Evolutionary conservation across 768 basidiomycete genomes (phyloP).

Genomic region (Mycena pura): DNA sequence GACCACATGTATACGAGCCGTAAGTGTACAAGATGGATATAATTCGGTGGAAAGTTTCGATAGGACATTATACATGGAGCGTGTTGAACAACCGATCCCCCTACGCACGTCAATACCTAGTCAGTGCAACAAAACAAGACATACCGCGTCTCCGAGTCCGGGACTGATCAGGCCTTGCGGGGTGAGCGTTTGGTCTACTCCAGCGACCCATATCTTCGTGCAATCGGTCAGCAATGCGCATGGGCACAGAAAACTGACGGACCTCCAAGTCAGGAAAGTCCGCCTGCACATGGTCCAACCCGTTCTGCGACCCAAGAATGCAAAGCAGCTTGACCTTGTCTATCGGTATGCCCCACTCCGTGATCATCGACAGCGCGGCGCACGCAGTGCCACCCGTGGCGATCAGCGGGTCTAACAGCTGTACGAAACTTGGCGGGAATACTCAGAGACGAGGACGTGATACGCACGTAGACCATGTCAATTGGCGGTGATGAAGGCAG

Average conservation of each 20-base stretch:
- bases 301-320: slow-evolving; percentile 79
- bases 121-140: slow-evolving; percentile 34
- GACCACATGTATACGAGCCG: too few species aligned
- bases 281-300: slow-evolving; percentile 67
- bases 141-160: slow-evolving; percentile 88
- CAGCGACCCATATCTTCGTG: slow-evolving; percentile 87
- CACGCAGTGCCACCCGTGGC: slow-evolving; percentile 93
- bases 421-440: background rate
- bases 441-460: background rate
- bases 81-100: slow-evolving; percentile 90
- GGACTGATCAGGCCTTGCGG: slow-evolving; percentile 83
- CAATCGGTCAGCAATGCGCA: slow-evolving; percentile 2
- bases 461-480: slow-evolving; percentile 69
- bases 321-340: slow-evolving; percentile 81
- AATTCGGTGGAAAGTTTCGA: too few species aligned
- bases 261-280: slow-evolving; percentile 87
- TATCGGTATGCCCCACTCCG: slow-evolving; percentile 83
- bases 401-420: slow-evolving; percentile 87
- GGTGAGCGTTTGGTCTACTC: slow-evolving; percentile 77
- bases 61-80: slow-evolving; percentile 45
- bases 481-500: slow-evolving; percentile 77
- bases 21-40: too few species aligned
- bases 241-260: slow-evolving; percentile 17
- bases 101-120: slow-evolving; percentile 44
- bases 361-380: slow-evolving; percentile 86